phyloP scores from a whole-genome alignment of 345 rosid species.

The Combretum micranthum region DNA sequence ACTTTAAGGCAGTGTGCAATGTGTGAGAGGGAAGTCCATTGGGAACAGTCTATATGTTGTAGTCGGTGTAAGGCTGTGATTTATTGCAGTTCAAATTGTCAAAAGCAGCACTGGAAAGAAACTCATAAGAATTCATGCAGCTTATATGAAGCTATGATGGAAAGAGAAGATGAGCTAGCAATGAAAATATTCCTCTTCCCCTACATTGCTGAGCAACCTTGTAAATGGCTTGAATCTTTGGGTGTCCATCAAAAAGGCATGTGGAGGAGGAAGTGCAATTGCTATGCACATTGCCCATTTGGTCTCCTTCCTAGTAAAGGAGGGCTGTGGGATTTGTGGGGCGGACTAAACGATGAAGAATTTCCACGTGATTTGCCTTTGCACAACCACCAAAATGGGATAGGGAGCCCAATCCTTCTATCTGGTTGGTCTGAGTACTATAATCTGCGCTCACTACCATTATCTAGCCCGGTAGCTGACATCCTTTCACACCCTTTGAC shows the following conservation, averaged over 20 bases:
- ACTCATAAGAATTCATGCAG: constrained; percentile 38
- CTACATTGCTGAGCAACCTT: constrained; percentile 40
- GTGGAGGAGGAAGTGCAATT: constrained; percentile 58
- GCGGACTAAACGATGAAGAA: constrained; percentile 38
- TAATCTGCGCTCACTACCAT: constrained; percentile 32
- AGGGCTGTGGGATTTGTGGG: constrained; percentile 46
- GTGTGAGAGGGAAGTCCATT: constrained; percentile 39
- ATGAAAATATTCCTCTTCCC: constrained; percentile 43
- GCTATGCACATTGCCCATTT: constrained; percentile 41
- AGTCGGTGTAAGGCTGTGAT: constrained; percentile 41
- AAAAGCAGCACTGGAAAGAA: constrained; percentile 54
- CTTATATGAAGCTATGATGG: constrained; percentile 54
- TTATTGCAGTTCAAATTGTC: constrained; percentile 30
- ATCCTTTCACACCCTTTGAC: constrained; percentile 46
- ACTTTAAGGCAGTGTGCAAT: constrained; percentile 28
- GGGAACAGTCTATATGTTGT: constrained; percentile 40
- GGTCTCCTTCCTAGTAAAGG: constrained; percentile 44
- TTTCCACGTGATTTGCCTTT: constrained; percentile 42
- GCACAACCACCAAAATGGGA: constrained; percentile 17
- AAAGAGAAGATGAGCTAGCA: constrained; percentile 47
- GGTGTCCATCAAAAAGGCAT: constrained; percentile 51
- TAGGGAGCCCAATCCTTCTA: constrained; percentile 28
- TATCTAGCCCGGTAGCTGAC: constrained; percentile 50
- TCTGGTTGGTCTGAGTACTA: constrained; percentile 55
- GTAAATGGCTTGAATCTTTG: constrained; percentile 42